Evolutionary conservation across 2,329 filamentous ascomycete genomes (phyloP), one percentile per base, ranked within the genome.

Genomic region (Aspergillus uvarum): DNA sequence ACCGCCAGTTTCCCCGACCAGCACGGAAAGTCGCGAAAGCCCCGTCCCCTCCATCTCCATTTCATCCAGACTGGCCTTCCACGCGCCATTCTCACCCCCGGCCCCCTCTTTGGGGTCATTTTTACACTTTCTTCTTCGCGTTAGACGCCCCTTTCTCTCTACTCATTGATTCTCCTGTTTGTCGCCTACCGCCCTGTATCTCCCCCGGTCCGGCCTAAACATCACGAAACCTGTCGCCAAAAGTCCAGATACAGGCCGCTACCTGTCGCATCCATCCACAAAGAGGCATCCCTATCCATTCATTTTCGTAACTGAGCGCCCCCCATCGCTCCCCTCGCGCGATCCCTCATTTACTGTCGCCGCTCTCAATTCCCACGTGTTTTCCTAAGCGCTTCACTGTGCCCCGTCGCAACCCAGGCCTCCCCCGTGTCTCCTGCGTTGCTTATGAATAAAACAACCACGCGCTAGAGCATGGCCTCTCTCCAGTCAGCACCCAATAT

Each of bases 401-500:
- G 58, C 60, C 51, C 60, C 60, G 66, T 69, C 69, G 66, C 65
- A 66, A 65, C 50, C 56, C 53, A 61, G 35, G 26, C 22, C 11
- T 47, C 49, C 53, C 58, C 51, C 55, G 61, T 63, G 59, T 59
- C 62, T 67, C 52, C 56, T 38, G 59, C 58, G 55, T 56, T 54
- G 69, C 68, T 61, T 70, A 74, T 75, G 74, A 71, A 70, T 68
- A 71, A 59, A 69, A 58, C 47, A 65, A 63, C 50, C 32, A 67
- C 68, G 65, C 67, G 65, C 65, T 68, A 66, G 77, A 83, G 61
- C 72, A 96, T 96, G 91, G 88, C 91, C 76, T 93, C 90, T 64
- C 87, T 92, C 72, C 91, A 95, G 80, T 79, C 86, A 70, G 83
- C 87, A 65, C 86, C 88, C 65, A 85, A 85, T 69, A 85, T 89